Evolutionary conservation across 306 rosid species (phyloP), one percentile per base, ranked within the genome.

Genomic region (Trifolium repens): DNA sequence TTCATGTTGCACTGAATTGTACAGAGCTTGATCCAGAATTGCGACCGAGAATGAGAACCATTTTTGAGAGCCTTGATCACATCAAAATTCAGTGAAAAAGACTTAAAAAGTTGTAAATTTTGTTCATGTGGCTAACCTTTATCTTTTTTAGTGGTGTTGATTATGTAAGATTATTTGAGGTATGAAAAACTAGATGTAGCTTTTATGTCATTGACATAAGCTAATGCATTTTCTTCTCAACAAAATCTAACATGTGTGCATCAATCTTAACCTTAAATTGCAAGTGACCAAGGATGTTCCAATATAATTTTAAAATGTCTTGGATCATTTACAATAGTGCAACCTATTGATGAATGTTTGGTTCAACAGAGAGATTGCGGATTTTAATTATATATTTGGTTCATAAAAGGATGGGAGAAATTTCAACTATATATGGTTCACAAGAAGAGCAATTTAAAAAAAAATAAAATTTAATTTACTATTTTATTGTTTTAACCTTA

Each of bases 1-100:
- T 92, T 72, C 93, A 92, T 53, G 71, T 90, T 74, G 96, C 96
- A 22, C 84, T 92, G 3, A 90, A 83, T 69, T 90, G 93, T 84
- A 92, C 96, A 5, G 97, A 90, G 78, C 55, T 62, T 3, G 96
- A 92, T 71, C 88, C 91, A 0, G 93, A 92, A 77, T 39, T 90
- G 70, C 90, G 96, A n/a, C 96, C 96, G 2, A 81, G 89, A 82
- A 92, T 88, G 93, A 81, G 85, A 81, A 85, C 83, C 0, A 89
- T 90, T 16, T 90, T 87, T 0, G 93, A 88, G 82, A 88, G 84
- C 85, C 90, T 90, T 55, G 96, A 88, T 78, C 81, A 85, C 39
- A 83, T 92, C 72, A 88, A 66, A 72, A 14, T 63, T 52, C 89
- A 77, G 26, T 77, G 77, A 76, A 34, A 43, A 55, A 14, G 49